Base-by-base conservation (phyloP, 106 monocot genomes). In the Vanilla planifolia region DNA sequence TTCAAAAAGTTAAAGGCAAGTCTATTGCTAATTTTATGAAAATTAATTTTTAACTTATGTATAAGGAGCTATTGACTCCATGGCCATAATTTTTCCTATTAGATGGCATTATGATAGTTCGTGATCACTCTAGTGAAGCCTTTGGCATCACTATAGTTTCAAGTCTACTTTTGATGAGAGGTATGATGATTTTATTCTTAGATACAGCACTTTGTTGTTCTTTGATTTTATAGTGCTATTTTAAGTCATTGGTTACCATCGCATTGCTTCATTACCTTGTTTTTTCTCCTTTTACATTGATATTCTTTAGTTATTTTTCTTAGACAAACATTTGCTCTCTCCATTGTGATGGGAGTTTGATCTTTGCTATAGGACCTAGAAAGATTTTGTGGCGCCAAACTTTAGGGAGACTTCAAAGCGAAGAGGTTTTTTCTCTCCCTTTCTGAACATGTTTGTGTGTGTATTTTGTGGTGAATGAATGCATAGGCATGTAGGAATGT, bases 1-100 rank as follows among this genome's bases (percentile, higher is more conserved):
- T 70, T 21, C 23, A 70, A 61, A 61, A 70, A 53, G 62, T 70
- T 24, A 70, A 70, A 70, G 70, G 70, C 40, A 22, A 70, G 43
- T 6, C 19, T 7, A 27, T 28, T 53, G 36, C 3, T 56, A 57
- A 34, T 8, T n/a, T 5, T 19, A 52, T 62, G n/a, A 37, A 16
- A 39, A 5, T 48, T 52, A 26, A 39, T 34, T 19, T 26, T n/a
- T n/a, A n/a, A n/a, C n/a, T n/a, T n/a, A n/a, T n/a, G n/a, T n/a
- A n/a, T n/a, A n/a, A n/a, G n/a, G n/a, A n/a, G n/a, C n/a, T n/a
- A n/a, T n/a, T n/a, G n/a, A n/a, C n/a, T n/a, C n/a, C n/a, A n/a
- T n/a, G n/a, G n/a, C 20, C 39, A 8, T 66, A 22, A 24, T 41
- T 66, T 5, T 52, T 6, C 32, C 34, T 28, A 57, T 51, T 33